A percentile compares a stretch with the other conserved stretches of the same genome.
Conservation (phyloP, 495 filamentous ascomycete species). For the Entonaema liquescens region DNA sequence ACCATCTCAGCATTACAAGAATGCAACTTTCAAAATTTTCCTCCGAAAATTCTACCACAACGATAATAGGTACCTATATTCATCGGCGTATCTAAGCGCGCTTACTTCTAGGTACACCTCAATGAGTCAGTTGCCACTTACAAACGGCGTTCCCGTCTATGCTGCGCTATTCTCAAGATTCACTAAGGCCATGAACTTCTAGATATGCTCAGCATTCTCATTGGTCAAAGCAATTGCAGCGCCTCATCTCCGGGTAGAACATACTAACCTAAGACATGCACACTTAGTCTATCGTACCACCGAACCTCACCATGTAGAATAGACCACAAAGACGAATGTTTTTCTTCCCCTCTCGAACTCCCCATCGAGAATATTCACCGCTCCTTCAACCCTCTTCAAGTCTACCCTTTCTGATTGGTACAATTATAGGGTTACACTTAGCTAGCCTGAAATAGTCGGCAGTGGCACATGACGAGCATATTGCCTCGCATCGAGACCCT, state of each 20-base stretch:
- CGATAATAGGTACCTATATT: not conserved
- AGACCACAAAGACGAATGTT: not conserved
- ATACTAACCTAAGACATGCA: conserved; percentile 1
- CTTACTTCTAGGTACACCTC: not conserved
- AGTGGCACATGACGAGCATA: conserved; percentile 32
- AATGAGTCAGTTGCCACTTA: not conserved
- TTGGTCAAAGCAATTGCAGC: not conserved
- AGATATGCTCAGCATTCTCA: not conserved
- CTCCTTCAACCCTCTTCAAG: conserved; percentile 23
- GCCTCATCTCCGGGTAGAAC: not conserved
- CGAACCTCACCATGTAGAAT: not conserved
- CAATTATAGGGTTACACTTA: conserved; percentile 23
- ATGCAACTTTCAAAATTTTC: not conserved
- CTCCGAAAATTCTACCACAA: conserved; percentile 6
- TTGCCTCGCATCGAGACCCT: conserved; percentile 25
- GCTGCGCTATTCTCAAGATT: not conserved
- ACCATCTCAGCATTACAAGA: conserved; percentile 17
- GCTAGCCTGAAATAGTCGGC: conserved; percentile 31
- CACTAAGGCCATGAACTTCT: conserved; percentile 1
- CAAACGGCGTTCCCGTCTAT: not conserved
- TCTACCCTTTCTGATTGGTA: conserved; percentile 19
- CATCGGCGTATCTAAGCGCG: not conserved
- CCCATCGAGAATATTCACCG: conserved; percentile 29
- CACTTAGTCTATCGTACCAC: conserved; percentile 11
- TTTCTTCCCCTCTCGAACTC: not conserved